Conservation (phyloP, 2,329 filamentous ascomycete genomes). For the Ascochyta fabae region DNA sequence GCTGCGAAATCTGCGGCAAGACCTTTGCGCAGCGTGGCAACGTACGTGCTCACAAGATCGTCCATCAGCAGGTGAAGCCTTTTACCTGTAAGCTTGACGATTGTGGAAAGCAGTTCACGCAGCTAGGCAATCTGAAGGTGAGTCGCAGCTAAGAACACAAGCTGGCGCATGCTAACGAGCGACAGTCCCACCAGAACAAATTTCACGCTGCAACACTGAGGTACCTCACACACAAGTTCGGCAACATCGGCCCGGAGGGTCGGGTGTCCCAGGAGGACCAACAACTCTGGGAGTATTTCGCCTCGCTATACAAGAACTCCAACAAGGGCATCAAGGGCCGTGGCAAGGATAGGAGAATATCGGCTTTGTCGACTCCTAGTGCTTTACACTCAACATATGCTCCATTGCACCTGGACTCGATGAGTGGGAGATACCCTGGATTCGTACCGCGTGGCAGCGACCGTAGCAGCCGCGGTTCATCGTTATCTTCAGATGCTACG, state of each 20-base stretch:
- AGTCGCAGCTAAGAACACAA: not conserved
- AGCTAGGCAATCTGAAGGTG: constrained; percentile 91
- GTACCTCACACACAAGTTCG: constrained; percentile 73
- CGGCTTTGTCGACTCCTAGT: constrained; percentile 39
- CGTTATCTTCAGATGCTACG: constrained; percentile 40
- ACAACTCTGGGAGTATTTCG: constrained; percentile 84
- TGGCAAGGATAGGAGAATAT: constrained; percentile 79
- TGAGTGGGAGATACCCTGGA: constrained; percentile 30
- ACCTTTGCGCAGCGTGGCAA: constrained; percentile 86
- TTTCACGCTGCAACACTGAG: constrained; percentile 81
- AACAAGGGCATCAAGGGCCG: constrained; percentile 98
- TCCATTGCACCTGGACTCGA: constrained; percentile 25
- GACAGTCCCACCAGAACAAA: constrained; percentile 87
- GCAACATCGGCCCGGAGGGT: constrained; percentile 65
- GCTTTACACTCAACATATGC: constrained; percentile 38
- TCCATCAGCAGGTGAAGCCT: constrained; percentile 77
- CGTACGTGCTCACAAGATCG: constrained; percentile 80
- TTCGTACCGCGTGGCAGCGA: constrained; percentile 40
- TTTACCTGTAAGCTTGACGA: constrained; percentile 82
- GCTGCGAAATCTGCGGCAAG: constrained; percentile 80
- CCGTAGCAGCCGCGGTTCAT: constrained; percentile 45
- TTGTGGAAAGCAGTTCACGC: constrained; percentile 87
- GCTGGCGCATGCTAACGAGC: constrained; percentile 19
- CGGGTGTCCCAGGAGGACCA: constrained; percentile 72
- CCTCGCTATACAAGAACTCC: constrained; percentile 90